These are phyloP conservation scores for Vitis labrusca DNA, from an alignment of 164 flowering plant species.

Conservation along the genomic window DNA sequence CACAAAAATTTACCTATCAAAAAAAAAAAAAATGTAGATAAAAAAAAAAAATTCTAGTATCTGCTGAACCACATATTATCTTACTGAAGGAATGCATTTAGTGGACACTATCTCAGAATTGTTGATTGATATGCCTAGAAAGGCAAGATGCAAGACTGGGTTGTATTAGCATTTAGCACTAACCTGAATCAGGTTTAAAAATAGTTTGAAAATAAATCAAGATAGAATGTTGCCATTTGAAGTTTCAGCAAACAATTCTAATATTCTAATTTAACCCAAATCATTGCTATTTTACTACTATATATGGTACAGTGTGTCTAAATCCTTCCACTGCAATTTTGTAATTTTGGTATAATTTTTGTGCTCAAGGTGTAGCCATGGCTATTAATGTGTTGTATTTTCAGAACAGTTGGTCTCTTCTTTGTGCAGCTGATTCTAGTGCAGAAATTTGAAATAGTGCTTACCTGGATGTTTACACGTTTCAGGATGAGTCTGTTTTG, in stretches of 20 bases:
- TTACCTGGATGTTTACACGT: constrained; percentile 16
- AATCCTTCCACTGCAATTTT: neutral
- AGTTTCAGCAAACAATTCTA: neutral
- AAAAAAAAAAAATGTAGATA: too few species aligned
- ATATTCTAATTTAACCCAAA: neutral
- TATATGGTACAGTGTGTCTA: neutral
- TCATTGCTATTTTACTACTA: neutral
- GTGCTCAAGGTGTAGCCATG: neutral
- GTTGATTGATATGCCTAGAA: too few species aligned
- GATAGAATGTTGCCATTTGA: neutral
- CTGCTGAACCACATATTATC: too few species aligned
- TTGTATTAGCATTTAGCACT: neutral
- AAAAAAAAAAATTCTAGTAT: too few species aligned
- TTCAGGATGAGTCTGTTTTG: constrained; percentile 90
- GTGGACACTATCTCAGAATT: too few species aligned
- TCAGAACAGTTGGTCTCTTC: neutral
- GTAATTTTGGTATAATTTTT: neutral
- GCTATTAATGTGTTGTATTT: neutral
- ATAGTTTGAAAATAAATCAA: neutral
- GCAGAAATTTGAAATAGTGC: too few species aligned
- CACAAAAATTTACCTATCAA: too few species aligned
- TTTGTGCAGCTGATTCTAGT: neutral
- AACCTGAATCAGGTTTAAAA: neutral
- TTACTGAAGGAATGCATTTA: too few species aligned
- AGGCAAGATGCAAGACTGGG: neutral